Base-by-base conservation (phyloP, 73 alveolate genomes). In the Urostyla sp. region DNA sequence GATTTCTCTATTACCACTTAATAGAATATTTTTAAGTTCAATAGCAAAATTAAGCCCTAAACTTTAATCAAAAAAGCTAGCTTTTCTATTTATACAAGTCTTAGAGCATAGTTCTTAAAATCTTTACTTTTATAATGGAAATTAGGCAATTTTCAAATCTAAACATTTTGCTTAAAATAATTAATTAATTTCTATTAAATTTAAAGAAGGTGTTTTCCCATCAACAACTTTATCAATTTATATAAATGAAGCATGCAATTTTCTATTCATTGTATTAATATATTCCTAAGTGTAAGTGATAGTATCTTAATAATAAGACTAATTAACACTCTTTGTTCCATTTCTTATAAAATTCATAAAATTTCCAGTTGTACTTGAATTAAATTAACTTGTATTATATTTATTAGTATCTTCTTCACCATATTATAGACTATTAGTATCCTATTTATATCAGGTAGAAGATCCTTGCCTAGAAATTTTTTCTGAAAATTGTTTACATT, bases 151-250 rank as follows among this genome's bases (percentile, higher is more conserved):
- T 1, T n/a, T 54, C 21, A 80, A 18, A 50, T 80, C 90, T 20
- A 66, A 46, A 53, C 84, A 80, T 37, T 80, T 80, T 1, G 77
- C 90, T 66, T 63, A 21, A 31, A 80, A 80, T 10, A 80, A 34
- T 35, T 24, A 37, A 15, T 10, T 3, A 1, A 69, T 69, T 49
- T 69, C 83, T 7, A 46, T 69, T 18, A 46, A 67, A 49, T 21
- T 20, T 4, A 69, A 30, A 3, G 83, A 46, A 24, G 83, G 83
- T 30, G 8, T 31, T 23, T 69, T 69, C 27, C 37, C 5, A 27
- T 69, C 83, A 46, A 69, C 83, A 8, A 69, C 69, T 6, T 45
- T 34, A 32, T 55, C 37, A 59, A 1, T 35, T 18, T 8, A 59
- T 6, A 21, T 56, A 26, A 59, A 21, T n/a, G 24, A 6, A 11